These are phyloP conservation scores for Globisporangium paroecandrum DNA, from an alignment of 352 stramenopile genomes.

Conservation along the genomic window DNA sequence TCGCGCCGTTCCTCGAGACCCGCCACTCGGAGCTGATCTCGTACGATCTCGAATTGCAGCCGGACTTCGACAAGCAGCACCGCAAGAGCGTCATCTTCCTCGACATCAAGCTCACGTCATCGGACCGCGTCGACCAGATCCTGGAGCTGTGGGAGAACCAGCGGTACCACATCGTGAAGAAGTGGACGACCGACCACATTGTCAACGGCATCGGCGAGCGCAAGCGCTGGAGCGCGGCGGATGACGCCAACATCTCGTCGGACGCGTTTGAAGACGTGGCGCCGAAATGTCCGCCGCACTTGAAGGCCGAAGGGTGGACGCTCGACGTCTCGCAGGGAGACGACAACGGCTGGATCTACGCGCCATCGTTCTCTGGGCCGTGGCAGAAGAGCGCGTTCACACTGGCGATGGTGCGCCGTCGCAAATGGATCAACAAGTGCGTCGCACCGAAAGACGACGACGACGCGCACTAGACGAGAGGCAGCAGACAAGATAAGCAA, in stretches of 20 bases:
- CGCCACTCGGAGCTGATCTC: conserved; percentile 43
- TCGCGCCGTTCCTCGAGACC: conserved; percentile 53
- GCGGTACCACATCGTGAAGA: conserved; percentile 71
- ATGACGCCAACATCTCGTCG: conserved; percentile 56
- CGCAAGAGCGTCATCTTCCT: conserved; percentile 57
- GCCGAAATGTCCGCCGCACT: conserved; percentile 49
- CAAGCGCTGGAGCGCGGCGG: conserved; percentile 65
- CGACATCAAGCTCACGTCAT: conserved; percentile 49
- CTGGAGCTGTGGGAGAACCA: conserved; percentile 87
- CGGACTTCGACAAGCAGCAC: conserved; percentile 57
- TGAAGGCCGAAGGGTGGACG: conserved; percentile 69
- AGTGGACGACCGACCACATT: conserved; percentile 65
- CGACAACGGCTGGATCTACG: conserved; percentile 85
- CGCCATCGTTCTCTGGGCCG: conserved; percentile 63
- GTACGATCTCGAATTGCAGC: conserved; percentile 52
- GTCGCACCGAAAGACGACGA: conserved; percentile 19
- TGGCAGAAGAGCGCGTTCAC: conserved; percentile 77
- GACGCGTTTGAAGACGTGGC: conserved; percentile 67
- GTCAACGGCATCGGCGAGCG: conserved; percentile 50
- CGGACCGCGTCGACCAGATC: conserved; percentile 53
- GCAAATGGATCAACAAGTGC: conserved; percentile 84
- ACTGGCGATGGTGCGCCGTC: conserved; percentile 72
- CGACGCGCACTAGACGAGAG: conserved; percentile 11
- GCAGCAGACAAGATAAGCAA: conserved; percentile 10
- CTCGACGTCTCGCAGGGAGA: conserved; percentile 75